Evolutionary conservation across 805 yeast genomes (phyloP), one percentile per base, ranked within the genome.

Genomic region (Saccharomycopsis sp.): DNA sequence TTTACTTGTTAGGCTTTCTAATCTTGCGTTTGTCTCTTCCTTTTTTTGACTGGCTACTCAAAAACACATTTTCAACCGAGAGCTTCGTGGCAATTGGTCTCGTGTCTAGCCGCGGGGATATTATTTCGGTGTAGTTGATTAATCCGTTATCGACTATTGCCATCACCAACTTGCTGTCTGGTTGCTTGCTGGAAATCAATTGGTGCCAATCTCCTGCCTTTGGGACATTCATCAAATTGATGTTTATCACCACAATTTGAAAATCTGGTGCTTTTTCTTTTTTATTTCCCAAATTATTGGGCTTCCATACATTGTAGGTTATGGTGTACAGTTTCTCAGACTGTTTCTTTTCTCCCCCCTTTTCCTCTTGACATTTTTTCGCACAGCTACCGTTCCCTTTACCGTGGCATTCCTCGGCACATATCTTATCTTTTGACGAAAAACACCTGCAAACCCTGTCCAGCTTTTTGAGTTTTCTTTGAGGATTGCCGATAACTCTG

Each of bases 241-340:
- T 70, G 56, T 79, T 76, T 3, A 79, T 73, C 0, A 87, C 80
- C 7, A 76, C 74, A 0, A 88, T 67, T 59, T 80, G 84, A 64
- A 77, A 87, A 65, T 87, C 89, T 0, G 92, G 91, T 0, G 89
- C 29, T 65, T 65, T 15, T 79, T 78, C 62, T 85, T 85, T 52
- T 40, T 48, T 12, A 23, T 18, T 29, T 53, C 44, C 18, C 44
- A 79, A 69, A 84, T 87, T 2, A 71, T 66, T 0, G 81, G 95
- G 94, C 63, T 84, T 86, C 91, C 92, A 87, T 4, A 84, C 85
- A 62, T 82, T 73, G 64, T 72, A 87, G 0, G 74, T 70, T 1
- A 84, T 70, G 9, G 7, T 4, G 16, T 29, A 29, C 37, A 12
- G 5, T 29, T 29, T 29, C 37, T 29, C 9, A 12, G 37, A 5